Base-by-base conservation (phyloP, 495 filamentous ascomycete genomes). In the Neurospora sublineolata region DNA sequence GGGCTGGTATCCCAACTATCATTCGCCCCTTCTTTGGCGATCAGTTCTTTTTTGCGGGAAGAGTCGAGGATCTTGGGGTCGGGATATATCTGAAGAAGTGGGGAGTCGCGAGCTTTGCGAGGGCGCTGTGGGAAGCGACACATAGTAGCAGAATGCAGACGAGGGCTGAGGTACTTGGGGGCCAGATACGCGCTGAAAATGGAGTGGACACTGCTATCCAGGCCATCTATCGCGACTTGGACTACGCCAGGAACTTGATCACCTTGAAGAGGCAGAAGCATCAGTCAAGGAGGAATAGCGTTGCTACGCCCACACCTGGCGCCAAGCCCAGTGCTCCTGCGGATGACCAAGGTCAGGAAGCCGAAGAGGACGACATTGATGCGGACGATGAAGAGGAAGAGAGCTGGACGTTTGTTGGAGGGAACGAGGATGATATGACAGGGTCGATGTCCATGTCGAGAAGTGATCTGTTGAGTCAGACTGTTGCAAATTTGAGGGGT, bases 21-120 rank as follows among this genome's bases (percentile, higher is more conserved):
- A 89, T 98, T 77, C 94, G 96, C 72, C 95, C 95, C 0, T 98
- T 97, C 81, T 99, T 99, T 79, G 95, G 95, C 5, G 95, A 99
- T 74, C 95, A 99, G 76, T 97, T 92, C 84, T 99, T 99, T 84
- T 98, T 94, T 77, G 95, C 93, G 3, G 87, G 85, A 16, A 88
- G 95, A 0, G 89, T 98, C 5, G 94, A 97, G 79, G 94, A 97
- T 76, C 81, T 99, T 5, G 94, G 95, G 3, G 94, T 98, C 11
- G 95, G 95, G 3, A 90, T 97, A 68, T 94, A 88, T 76, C 85
- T 99, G 79, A 93, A 91, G 82, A 96, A 92, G 81, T 86, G 97
- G 77, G 97, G 97, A 37, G 89, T 91, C 58, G 90, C 85, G 70
- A 85, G 90, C 40, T 94, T 99, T 73, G 89, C 91, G 9, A 84